A percentile compares a stretch with the other conserved stretches of the same genome.
phyloP scores from a whole-genome alignment of 352 stramenopile species.

The Globisporangium echinulatum region DNA sequence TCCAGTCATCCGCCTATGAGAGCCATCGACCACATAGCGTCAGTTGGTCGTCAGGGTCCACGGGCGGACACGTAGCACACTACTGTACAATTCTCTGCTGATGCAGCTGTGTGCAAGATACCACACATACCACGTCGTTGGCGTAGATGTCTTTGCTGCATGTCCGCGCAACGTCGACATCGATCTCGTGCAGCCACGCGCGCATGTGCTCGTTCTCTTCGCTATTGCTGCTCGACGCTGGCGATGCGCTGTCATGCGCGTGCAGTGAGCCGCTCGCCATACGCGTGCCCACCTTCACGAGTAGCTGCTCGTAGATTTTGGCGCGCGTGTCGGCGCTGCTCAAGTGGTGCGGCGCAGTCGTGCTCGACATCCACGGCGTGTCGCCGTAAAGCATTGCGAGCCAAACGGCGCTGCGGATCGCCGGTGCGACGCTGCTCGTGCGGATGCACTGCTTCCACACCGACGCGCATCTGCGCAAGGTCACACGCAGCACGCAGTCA shows the following conservation, averaged over 20 bases:
- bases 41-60: too few species aligned
- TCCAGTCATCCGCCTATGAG: conserved; percentile 13
- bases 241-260: neutral
- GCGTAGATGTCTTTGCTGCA: conserved; percentile 54
- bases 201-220: conserved; percentile 50
- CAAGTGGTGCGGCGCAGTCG: conserved; percentile 33
- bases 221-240: conserved; percentile 10
- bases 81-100: too few species aligned
- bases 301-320: conserved; percentile 61
- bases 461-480: conserved; percentile 26
- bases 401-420: conserved; percentile 54
- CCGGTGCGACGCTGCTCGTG: conserved; percentile 32
- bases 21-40: neutral
- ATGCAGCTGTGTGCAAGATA: too few species aligned
- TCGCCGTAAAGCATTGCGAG: conserved; percentile 56
- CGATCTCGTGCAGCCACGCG: conserved; percentile 74
- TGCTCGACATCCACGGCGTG: conserved; percentile 37
- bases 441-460: conserved; percentile 76
- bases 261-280: conserved; percentile 24
- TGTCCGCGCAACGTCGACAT: conserved; percentile 73
- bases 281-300: conserved; percentile 45
- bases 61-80: too few species aligned
- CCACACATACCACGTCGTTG: conserved; percentile 16
- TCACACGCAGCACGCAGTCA: conserved; percentile 10
- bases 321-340: conserved; percentile 26